These are phyloP conservation scores for Trametes elegans DNA, from an alignment of 768 basidiomycete species.

Conservation along the genomic window DNA sequence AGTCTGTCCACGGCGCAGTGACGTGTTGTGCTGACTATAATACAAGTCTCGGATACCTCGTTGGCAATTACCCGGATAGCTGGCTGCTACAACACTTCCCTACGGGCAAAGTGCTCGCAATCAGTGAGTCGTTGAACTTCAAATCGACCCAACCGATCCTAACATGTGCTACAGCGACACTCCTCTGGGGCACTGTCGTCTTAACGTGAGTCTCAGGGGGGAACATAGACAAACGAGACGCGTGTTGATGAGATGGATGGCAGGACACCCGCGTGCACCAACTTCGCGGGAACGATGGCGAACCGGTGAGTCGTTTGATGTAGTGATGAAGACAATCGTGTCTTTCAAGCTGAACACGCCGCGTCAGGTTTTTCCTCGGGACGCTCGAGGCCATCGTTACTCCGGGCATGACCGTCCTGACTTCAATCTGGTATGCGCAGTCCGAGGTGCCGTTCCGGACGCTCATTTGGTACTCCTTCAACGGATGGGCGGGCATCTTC, in stretches of 20 bases:
- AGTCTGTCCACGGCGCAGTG: neutral
- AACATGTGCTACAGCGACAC: slow-evolving; percentile 22
- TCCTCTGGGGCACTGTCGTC: slow-evolving; percentile 35
- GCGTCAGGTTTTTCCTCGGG: slow-evolving; percentile 19
- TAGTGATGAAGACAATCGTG: neutral
- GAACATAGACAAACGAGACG: too few relatives aligned
- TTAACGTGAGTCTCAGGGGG: slow-evolving; percentile 26
- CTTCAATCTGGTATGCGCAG: slow-evolving; percentile 21
- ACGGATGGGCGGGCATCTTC: slow-evolving; percentile 23
- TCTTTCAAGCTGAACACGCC: neutral
- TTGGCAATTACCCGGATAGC: slow-evolving; percentile 29
- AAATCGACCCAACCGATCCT: too few relatives aligned
- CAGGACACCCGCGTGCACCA: slow-evolving; percentile 17
- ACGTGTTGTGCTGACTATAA: neutral
- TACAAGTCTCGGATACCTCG: slow-evolving; percentile 29
- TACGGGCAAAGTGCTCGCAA: slow-evolving; percentile 19
- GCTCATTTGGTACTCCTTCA: slow-evolving; percentile 23
- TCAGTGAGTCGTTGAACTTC: too few relatives aligned
- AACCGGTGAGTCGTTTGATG: slow-evolving; percentile 4
- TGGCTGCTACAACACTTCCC: slow-evolving; percentile 31
- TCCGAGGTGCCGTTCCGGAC: slow-evolving; percentile 19
- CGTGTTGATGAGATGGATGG: neutral
- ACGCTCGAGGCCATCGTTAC: slow-evolving; percentile 21
- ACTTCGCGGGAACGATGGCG: slow-evolving; percentile 14
- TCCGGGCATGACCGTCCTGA: slow-evolving; percentile 18